Conservation (phyloP, 495 filamentous ascomycete species). For the Penicillium egyptiacum region DNA sequence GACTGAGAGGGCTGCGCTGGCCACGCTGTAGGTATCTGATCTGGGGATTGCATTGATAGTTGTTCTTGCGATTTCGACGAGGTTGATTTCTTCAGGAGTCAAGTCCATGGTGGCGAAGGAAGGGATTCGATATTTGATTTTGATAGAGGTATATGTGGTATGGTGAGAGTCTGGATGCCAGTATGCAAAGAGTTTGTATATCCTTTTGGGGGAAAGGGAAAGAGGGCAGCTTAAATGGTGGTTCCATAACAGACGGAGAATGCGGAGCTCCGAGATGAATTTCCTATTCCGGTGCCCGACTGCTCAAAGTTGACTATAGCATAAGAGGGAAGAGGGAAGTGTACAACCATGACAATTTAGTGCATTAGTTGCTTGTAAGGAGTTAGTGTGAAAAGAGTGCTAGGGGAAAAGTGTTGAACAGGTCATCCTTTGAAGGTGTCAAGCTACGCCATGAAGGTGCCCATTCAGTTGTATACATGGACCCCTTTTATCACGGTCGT, state of each 20-base stretch:
- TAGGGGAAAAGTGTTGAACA: neutral
- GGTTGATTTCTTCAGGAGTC: neutral
- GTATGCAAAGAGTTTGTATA: neutral
- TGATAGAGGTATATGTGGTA: neutral
- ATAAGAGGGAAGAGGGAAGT: neutral
- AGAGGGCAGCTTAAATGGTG: neutral
- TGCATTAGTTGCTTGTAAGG: neutral
- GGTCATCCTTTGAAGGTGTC: neutral
- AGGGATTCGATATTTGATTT: neutral
- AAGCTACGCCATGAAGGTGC: neutral
- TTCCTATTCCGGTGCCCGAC: neutral
- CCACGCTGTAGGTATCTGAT: neutral
- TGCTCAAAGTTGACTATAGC: neutral
- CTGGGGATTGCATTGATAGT: constrained; percentile 4
- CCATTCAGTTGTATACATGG: neutral
- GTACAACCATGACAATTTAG: neutral
- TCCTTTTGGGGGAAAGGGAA: neutral
- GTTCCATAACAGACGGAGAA: neutral
- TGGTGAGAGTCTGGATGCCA: neutral
- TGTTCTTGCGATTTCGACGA: neutral
- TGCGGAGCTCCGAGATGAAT: neutral
- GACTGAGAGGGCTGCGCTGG: constrained; percentile 1
- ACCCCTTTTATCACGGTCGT: neutral
- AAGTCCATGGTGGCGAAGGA: neutral
- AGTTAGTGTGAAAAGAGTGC: neutral